Evolutionary conservation across 2,329 filamentous ascomycete species (phyloP).

Genomic region (Fusarium sp.): DNA sequence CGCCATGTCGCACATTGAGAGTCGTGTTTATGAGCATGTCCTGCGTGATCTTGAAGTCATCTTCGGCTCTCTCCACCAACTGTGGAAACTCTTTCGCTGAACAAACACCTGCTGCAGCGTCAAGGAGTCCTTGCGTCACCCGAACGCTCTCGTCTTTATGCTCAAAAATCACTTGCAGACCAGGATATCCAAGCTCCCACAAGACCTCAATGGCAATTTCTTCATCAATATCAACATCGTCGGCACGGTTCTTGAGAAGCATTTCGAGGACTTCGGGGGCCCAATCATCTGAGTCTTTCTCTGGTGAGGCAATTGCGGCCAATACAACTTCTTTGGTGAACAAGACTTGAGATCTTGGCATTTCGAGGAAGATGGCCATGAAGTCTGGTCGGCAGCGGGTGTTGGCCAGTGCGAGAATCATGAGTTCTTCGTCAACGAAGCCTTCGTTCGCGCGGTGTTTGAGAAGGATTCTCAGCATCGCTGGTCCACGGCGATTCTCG

Average conservation of each 20-base stretch:
- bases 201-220: constrained; percentile 19
- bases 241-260: constrained; percentile 24
- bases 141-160: constrained; percentile 20
- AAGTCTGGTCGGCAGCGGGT: constrained; percentile 24
- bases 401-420: constrained; percentile 26
- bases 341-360: constrained; percentile 12
- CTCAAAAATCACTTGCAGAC: constrained; percentile 20
- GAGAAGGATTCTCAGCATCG: constrained; percentile 28
- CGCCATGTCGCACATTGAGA: constrained; percentile 17
- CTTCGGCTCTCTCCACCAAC: constrained; percentile 19
- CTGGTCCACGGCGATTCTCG: constrained; percentile 28
- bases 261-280: constrained; percentile 31
- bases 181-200: constrained; percentile 19
- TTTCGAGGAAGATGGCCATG: constrained; percentile 28
- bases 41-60: constrained; percentile 29
- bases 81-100: constrained; percentile 23
- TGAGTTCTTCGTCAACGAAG: constrained; percentile 19
- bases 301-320: constrained; percentile 19
- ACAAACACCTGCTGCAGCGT: constrained; percentile 24
- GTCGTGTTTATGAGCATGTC: constrained; percentile 34
- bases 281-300: constrained; percentile 26
- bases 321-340: constrained; percentile 28
- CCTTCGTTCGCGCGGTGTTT: constrained; percentile 24
- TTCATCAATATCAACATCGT: constrained; percentile 29
- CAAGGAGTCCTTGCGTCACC: constrained; percentile 23